phyloP scores from a whole-genome alignment of 371 early-diverging fungal species.

The Mortierella sp. region DNA sequence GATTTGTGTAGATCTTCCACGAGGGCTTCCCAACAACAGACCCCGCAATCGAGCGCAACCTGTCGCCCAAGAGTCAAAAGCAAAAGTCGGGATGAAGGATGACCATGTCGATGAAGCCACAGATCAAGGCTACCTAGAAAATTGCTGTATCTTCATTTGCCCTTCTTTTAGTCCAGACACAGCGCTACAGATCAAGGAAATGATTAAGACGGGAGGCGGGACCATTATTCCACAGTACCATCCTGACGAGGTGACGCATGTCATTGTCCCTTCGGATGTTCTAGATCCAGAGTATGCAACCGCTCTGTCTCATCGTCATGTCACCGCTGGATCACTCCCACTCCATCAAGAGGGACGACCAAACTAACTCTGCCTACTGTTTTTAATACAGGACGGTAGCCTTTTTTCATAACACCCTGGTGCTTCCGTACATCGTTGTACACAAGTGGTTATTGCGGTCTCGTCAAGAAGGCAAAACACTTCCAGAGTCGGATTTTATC shows the following conservation, averaged over 20 bases:
- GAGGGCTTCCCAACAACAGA: no score
- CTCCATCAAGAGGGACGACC: no score
- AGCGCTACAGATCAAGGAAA: conserved; percentile 17
- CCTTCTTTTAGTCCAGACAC: conserved; percentile 11
- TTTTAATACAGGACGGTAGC: conserved; percentile 17
- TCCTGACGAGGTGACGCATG: conserved; percentile 28
- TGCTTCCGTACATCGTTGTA: conserved; percentile 30
- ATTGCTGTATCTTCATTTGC: conserved; percentile 34
- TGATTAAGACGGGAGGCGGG: conserved; percentile 31
- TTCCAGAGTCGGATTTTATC: conserved; percentile 28
- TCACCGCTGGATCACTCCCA: no score
- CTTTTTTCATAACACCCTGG: conserved; percentile 8
- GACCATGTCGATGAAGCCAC: background rate
- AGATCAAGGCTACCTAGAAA: conserved; percentile 26
- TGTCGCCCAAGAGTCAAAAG: no score
- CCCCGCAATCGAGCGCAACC: no score
- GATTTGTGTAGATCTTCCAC: no score
- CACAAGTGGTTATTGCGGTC: conserved; percentile 32
- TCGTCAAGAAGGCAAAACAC: conserved; percentile 12
- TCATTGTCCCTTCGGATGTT: conserved; percentile 31
- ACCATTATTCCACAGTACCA: conserved; percentile 32
- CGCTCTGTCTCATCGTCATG: no score
- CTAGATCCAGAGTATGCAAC: conserved; percentile 13
- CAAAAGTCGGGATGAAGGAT: no score
- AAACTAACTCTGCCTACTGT: no score